These are phyloP conservation scores for Avicennia marina DNA, from an alignment of 257 asterid genomes.

Conservation along the genomic window DNA sequence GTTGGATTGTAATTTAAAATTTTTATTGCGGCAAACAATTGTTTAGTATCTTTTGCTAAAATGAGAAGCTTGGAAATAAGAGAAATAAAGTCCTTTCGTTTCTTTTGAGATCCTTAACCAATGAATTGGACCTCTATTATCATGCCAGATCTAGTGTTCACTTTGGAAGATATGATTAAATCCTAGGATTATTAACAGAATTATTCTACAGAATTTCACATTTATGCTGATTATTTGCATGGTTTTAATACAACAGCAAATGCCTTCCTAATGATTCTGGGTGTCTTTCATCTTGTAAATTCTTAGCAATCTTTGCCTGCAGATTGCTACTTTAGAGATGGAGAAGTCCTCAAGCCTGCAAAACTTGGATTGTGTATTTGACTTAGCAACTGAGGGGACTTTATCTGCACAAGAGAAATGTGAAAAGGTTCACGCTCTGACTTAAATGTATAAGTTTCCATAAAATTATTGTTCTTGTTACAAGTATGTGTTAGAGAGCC, in stretches of 20 bases:
- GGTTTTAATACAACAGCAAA: no score
- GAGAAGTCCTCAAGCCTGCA: slow-evolving; percentile 80
- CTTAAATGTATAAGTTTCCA: slow-evolving; percentile 12
- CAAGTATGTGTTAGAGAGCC: neutral
- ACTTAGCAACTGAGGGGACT: slow-evolving; percentile 62
- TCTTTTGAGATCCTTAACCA: neutral
- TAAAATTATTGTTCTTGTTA: slow-evolving; percentile 10
- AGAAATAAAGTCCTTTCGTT: neutral
- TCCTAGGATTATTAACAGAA: no score
- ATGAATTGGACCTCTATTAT: neutral
- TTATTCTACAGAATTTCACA: no score
- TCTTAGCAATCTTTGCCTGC: slow-evolving; percentile 21
- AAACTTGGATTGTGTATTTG: slow-evolving; percentile 51
- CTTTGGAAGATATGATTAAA: neutral
- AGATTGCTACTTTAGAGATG: slow-evolving; percentile 72
- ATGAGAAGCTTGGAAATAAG: neutral
- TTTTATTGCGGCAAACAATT: no score
- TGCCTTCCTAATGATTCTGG: slow-evolving; percentile 14
- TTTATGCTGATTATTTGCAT: no score
- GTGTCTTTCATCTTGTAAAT: slow-evolving; percentile 9
- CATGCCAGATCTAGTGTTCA: no score
- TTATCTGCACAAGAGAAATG: slow-evolving; percentile 56
- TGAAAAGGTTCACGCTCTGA: slow-evolving; percentile 51
- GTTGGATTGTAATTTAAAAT: no score
- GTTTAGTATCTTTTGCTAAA: neutral